Evolutionary conservation across 495 filamentous ascomycete genomes (phyloP).

Genomic region (Hyaloscypha bicolor): DNA sequence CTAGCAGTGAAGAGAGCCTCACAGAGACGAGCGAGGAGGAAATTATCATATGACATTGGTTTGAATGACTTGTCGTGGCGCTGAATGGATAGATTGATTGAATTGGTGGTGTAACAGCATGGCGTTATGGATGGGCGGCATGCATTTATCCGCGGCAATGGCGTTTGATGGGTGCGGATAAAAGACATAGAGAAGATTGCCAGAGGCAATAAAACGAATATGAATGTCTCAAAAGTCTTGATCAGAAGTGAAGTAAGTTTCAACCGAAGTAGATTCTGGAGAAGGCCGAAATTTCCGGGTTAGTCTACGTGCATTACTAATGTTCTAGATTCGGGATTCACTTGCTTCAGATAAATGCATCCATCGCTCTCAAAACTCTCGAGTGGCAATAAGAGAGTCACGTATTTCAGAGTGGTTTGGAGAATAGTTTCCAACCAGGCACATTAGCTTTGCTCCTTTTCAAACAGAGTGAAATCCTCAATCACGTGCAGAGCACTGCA

Average conservation of each 20-base stretch:
- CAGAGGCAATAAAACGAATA: constrained; percentile 4
- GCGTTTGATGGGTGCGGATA: neutral
- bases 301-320: neutral
- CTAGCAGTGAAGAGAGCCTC: constrained; percentile 25
- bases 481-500: neutral
- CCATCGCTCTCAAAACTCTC: neutral
- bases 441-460: neutral
- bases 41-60: constrained; percentile 28
- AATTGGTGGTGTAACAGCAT: constrained; percentile 3
- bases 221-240: neutral
- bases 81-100: constrained; percentile 14
- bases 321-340: neutral
- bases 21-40: constrained; percentile 34
- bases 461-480: neutral
- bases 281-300: neutral
- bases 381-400: too few species aligned
- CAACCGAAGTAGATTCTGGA: neutral
- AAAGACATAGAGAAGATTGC: constrained; percentile 8
- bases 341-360: neutral
- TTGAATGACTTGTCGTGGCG: neutral
- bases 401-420: too few species aligned
- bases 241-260: neutral
- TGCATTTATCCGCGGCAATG: neutral
- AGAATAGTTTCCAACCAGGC: too few species aligned
- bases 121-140: constrained; percentile 9